Conservation (phyloP, 345 rosid species). For the Ricinus communis region DNA sequence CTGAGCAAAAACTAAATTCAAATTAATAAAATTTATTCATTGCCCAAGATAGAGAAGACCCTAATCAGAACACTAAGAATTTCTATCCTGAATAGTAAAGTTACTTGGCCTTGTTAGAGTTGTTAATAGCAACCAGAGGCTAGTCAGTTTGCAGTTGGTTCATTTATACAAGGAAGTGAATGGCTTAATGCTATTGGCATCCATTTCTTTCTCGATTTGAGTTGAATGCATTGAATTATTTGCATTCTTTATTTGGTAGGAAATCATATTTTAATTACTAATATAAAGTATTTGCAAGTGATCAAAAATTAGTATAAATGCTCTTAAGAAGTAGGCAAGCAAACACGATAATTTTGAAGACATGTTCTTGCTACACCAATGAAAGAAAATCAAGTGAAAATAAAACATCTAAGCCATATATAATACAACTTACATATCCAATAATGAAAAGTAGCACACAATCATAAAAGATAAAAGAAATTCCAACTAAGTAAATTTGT, state of each 20-base stretch:
- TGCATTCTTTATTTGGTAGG: too few relatives aligned
- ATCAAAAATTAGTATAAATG: too few relatives aligned
- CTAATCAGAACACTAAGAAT: slow-evolving; percentile 64
- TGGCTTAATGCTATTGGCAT: slow-evolving; percentile 64
- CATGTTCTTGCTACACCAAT: too few relatives aligned
- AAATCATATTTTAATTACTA: too few relatives aligned
- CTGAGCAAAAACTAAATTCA: slow-evolving; percentile 54
- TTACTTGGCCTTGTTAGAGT: slow-evolving; percentile 74
- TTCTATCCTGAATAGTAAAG: slow-evolving; percentile 56
- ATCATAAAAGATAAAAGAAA: not conserved
- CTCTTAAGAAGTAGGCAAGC: too few relatives aligned
- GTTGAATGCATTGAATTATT: not conserved
- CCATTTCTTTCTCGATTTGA: slow-evolving; percentile 41
- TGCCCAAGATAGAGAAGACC: slow-evolving; percentile 67
- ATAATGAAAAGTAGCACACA: not conserved
- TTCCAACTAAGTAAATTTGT: not conserved
- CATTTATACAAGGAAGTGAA: slow-evolving; percentile 53
- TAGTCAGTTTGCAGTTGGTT: slow-evolving; percentile 52
- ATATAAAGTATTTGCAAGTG: too few relatives aligned
- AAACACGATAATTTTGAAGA: too few relatives aligned
- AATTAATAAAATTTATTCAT: slow-evolving; percentile 58
- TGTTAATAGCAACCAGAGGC: slow-evolving; percentile 51
- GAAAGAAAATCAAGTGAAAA: too few relatives aligned
- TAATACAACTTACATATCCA: not conserved
- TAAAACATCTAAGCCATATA: not conserved